Conservation (phyloP, 805 yeast genomes). For the Wickerhamomyces canadensis region DNA sequence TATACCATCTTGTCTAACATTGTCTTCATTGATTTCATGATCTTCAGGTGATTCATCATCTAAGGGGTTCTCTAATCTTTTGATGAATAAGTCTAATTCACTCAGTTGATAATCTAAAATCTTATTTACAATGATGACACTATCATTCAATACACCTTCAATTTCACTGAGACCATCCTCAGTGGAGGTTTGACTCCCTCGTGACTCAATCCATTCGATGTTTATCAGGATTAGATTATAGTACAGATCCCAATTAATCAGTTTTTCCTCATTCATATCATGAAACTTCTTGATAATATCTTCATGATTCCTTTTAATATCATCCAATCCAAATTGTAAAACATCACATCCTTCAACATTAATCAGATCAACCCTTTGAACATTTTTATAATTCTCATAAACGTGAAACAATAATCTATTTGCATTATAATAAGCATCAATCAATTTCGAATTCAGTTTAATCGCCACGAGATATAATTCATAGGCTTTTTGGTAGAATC, state of each 20-base stretch:
- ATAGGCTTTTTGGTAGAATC: constrained; percentile 60
- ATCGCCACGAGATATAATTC: constrained; percentile 34
- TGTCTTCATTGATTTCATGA: no score
- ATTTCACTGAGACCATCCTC: constrained; percentile 16
- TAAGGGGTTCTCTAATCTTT: constrained; percentile 11
- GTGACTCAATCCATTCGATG: constrained; percentile 12
- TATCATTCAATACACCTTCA: constrained; percentile 4
- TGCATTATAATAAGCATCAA: constrained; percentile 55
- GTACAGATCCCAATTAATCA: constrained; percentile 25
- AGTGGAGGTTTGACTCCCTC: constrained; percentile 11
- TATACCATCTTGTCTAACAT: no score
- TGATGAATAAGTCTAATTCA: constrained; percentile 16
- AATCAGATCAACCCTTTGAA: constrained; percentile 27
- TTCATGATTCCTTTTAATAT: constrained; percentile 14
- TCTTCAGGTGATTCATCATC: constrained; percentile 5
- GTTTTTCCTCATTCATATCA: constrained; percentile 10
- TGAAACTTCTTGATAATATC: constrained; percentile 5
- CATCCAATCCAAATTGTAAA: neutral
- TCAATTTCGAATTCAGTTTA: constrained; percentile 3
- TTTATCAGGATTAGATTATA: constrained; percentile 18
- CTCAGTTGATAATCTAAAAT: constrained; percentile 12
- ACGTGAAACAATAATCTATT: constrained; percentile 56
- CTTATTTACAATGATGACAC: constrained; percentile 4
- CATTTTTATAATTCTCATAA: constrained; percentile 44
- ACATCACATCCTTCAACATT: constrained; percentile 24